phyloP scores from a whole-genome alignment of 1,139 yeast species.

The Suzukiozyma palmioleophila region DNA sequence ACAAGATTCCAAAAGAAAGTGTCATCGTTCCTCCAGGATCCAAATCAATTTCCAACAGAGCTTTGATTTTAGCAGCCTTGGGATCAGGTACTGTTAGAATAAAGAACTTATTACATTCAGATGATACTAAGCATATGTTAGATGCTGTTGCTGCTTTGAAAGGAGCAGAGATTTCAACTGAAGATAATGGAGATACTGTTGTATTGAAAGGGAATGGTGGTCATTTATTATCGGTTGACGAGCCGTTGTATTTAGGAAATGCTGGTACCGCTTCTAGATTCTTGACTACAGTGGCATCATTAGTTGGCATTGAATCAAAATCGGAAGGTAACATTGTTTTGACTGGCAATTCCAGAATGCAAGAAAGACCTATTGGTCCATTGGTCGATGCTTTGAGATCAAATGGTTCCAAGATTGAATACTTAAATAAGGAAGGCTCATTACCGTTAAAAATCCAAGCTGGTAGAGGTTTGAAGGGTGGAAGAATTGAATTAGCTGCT shows the following conservation, averaged over 20 bases:
- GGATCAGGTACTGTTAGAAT: slow-evolving; percentile 82
- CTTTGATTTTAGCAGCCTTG: slow-evolving; percentile 85
- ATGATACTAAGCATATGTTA: slow-evolving; percentile 94
- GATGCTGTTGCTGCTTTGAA: slow-evolving; percentile 74
- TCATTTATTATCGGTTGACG: slow-evolving; percentile 50
- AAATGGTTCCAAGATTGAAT: slow-evolving; percentile 75
- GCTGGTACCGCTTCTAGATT: slow-evolving; percentile 99
- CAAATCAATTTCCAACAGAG: slow-evolving; percentile 93
- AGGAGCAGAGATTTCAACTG: slow-evolving; percentile 78
- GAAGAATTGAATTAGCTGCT: slow-evolving; percentile 89
- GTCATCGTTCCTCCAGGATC: slow-evolving; percentile 90
- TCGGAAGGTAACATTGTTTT: slow-evolving; percentile 52
- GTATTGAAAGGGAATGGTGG: slow-evolving; percentile 91
- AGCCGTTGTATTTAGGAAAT: slow-evolving; percentile 82
- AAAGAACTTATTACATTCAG: slow-evolving; percentile 85
- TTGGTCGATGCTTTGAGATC: slow-evolving; percentile 82
- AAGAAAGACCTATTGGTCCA: slow-evolving; percentile 96
- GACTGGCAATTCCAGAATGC: slow-evolving; percentile 97
- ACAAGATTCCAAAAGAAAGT: slow-evolving; percentile 38
- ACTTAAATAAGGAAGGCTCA: slow-evolving; percentile 74
- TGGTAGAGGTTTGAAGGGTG: slow-evolving; percentile 77
- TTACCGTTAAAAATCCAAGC: slow-evolving; percentile 75
- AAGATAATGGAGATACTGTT: slow-evolving; percentile 85
- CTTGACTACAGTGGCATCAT: slow-evolving; percentile 83
- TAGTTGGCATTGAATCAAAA: slow-evolving; percentile 44